Evolutionary conservation across 2,329 filamentous ascomycete species (phyloP).

Genomic region (Parascedosporium putredinis): DNA sequence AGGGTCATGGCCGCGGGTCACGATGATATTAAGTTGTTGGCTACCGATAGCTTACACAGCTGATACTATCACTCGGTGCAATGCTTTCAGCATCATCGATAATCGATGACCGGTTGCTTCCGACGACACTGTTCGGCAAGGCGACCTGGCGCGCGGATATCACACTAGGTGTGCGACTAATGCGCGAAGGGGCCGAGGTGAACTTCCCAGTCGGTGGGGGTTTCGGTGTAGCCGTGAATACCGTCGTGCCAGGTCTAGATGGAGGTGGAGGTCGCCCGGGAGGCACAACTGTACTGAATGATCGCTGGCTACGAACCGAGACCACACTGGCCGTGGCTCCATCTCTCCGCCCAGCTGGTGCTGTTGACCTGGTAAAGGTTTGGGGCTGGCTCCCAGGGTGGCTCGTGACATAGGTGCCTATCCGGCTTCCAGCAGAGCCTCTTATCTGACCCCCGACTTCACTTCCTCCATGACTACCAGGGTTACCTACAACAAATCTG

Average conservation of each 20-base stretch:
- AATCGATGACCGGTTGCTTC: conserved; percentile 26
- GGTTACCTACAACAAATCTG: no score
- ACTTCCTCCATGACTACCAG: conserved; percentile 10
- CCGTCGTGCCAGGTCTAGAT: neutral
- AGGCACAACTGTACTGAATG: conserved; percentile 20
- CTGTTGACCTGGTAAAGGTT: no score
- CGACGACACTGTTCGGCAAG: conserved; percentile 30
- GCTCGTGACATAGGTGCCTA: neutral
- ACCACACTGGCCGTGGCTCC: conserved; percentile 25
- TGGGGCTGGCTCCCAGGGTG: conserved; percentile 15
- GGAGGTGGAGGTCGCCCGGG: neutral
- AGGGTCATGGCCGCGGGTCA: conserved; percentile 10
- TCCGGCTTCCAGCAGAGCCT: neutral
- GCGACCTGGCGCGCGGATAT: conserved; percentile 18
- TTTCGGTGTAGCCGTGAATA: neutral
- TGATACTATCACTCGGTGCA: conserved; percentile 52
- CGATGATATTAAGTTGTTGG: conserved; percentile 14
- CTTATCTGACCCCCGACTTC: neutral
- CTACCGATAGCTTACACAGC: conserved; percentile 37
- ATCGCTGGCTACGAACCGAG: conserved; percentile 30
- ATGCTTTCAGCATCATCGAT: conserved; percentile 41
- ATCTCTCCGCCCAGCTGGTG: no score
- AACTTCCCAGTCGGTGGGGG: neutral
- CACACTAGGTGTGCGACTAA: neutral
- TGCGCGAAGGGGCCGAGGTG: neutral